A percentile compares a stretch with the other conserved stretches of the same genome.
These are phyloP conservation scores for Colletotrichum eremochloae DNA, from an alignment of 2,329 filamentous ascomycete genomes.

Conservation along the genomic window DNA sequence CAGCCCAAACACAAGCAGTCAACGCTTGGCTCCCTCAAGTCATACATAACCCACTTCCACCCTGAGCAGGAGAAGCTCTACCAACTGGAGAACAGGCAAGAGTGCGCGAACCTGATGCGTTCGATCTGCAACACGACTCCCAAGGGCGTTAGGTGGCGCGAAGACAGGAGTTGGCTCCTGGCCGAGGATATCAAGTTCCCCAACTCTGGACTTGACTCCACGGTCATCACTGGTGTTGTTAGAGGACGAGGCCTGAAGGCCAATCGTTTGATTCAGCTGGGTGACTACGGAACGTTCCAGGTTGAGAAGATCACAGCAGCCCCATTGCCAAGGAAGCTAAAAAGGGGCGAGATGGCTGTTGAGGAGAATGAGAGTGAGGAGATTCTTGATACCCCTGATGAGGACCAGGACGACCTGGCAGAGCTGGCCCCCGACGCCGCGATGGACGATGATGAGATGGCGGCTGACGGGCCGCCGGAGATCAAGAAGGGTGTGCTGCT, in stretches of 20 bases:
- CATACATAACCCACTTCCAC: constrained; percentile 95
- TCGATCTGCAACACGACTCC: constrained; percentile 92
- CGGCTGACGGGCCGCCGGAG: constrained; percentile 57
- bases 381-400: constrained; percentile 78
- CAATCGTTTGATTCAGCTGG: constrained; percentile 89
- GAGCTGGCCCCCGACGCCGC: constrained; percentile 90
- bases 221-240: constrained; percentile 86
- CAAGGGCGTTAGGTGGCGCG: constrained; percentile 95
- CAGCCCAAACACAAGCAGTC: constrained; percentile 83
- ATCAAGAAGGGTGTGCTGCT: constrained; percentile 88
- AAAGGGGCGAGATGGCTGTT: constrained; percentile 74
- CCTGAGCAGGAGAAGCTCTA: constrained; percentile 92
- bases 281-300: constrained; percentile 94
- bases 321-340: constrained; percentile 72
- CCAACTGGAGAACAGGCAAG: constrained; percentile 88
- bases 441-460: constrained; percentile 65
- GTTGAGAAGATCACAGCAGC: constrained; percentile 89
- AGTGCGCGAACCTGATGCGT: constrained; percentile 90
- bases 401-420: constrained; percentile 85
- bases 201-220: constrained; percentile 69
- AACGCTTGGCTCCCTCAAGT: constrained; percentile 86
- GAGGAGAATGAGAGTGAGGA: constrained; percentile 69
- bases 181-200: constrained; percentile 85
- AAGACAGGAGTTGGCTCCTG: constrained; percentile 95
- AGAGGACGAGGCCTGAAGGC: constrained; percentile 89